Evolutionary conservation across 139 green algal species (phyloP).

Genomic region (Astrephomene gubernaculifera): DNA sequence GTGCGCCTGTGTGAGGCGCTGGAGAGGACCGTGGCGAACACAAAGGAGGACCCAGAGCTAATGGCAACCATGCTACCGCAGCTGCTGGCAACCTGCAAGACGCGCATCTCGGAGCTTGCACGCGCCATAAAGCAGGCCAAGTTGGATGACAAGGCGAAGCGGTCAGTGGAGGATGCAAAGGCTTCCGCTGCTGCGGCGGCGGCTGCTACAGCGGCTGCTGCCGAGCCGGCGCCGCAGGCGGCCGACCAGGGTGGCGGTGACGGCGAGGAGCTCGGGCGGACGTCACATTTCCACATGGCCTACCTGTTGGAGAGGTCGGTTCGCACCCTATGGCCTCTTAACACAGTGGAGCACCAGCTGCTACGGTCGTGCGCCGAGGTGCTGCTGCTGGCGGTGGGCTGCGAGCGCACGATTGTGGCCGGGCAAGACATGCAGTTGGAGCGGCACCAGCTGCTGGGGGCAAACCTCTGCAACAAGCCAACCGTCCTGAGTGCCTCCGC

Average conservation of each 20-base stretch:
- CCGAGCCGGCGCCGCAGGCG: too few relatives aligned
- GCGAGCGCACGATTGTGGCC: background rate
- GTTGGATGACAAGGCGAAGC: background rate
- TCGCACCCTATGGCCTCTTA: background rate
- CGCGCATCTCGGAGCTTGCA: background rate
- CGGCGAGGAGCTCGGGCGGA: background rate
- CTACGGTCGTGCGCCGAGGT: background rate
- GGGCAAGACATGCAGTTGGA: background rate
- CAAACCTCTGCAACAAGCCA: background rate
- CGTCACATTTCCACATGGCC: background rate
- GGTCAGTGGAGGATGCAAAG: background rate
- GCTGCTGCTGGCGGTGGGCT: constrained; percentile 7
- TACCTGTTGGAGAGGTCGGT: constrained; percentile 7
- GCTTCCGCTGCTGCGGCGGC: background rate
- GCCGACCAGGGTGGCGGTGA: too few relatives aligned
- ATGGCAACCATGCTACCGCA: background rate
- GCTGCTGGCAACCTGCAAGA: background rate
- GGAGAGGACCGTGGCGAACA: background rate
- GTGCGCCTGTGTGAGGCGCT: background rate
- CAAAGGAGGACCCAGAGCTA: background rate
- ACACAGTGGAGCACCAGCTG: background rate
- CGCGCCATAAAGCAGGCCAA: background rate
- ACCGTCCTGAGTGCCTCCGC: background rate
- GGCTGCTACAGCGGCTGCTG: background rate
- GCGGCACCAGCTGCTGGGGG: background rate